Conservation (phyloP, 345 rosid genomes). For the Syzygium aqueum region DNA sequence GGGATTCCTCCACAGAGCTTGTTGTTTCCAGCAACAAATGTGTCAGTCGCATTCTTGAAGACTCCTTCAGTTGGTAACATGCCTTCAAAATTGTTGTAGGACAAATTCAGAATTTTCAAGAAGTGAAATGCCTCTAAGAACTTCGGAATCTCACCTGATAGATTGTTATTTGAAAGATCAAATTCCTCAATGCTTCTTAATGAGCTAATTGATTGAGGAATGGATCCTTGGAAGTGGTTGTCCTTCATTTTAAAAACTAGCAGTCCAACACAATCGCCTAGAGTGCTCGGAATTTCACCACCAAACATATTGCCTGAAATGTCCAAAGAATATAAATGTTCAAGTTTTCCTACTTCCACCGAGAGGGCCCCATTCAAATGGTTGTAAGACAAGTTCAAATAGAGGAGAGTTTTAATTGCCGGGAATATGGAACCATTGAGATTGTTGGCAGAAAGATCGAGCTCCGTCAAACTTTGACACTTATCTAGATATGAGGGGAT, state of each 20-base stretch:
- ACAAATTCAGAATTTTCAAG: conserved; percentile 8
- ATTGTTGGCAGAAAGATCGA: conserved; percentile 8
- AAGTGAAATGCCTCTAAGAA: neutral
- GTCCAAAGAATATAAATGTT: neutral
- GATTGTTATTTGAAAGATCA: conserved; percentile 29
- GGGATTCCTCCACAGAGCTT: conserved; percentile 13
- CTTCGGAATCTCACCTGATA: conserved; percentile 15
- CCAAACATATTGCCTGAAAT: conserved; percentile 13
- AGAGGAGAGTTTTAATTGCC: neutral
- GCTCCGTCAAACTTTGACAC: neutral
- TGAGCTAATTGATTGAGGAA: conserved; percentile 22
- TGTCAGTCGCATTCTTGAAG: conserved; percentile 15
- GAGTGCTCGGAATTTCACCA: conserved; percentile 14
- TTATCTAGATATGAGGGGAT: conserved; percentile 7
- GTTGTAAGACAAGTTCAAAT: conserved; percentile 16
- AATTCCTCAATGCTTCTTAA: conserved; percentile 14
- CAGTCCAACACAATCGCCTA: conserved; percentile 15
- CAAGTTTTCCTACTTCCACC: neutral
- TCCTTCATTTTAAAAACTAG: neutral
- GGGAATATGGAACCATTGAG: conserved; percentile 14
- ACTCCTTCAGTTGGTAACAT: conserved; percentile 23
- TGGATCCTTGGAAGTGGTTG: conserved; percentile 17
- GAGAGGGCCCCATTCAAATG: conserved; percentile 13
- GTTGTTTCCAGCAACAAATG: conserved; percentile 18
- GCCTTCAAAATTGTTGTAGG: conserved; percentile 36